phyloP scores from a whole-genome alignment of 352 stramenopile genomes.

The Elongisporangium senticosum region DNA sequence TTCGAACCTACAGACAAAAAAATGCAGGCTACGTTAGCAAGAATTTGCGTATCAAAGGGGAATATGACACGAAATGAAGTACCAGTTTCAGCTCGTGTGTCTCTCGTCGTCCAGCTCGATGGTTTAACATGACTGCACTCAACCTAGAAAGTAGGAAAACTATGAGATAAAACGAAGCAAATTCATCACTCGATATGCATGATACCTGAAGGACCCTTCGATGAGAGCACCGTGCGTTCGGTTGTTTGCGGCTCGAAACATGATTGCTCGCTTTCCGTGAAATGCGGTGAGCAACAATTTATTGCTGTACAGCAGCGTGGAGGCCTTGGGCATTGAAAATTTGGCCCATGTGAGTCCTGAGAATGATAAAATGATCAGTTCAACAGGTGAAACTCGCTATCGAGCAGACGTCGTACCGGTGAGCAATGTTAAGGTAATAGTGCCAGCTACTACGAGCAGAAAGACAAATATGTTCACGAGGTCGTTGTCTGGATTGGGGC shows the following conservation, averaged over 20 bases:
- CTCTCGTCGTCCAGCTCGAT: slow-evolving; percentile 29
- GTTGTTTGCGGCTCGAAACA: slow-evolving; percentile 59
- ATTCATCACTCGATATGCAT: neutral
- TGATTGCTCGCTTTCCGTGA: slow-evolving; percentile 41
- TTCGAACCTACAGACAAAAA: slow-evolving; percentile 24
- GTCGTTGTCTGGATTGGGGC: slow-evolving; percentile 35
- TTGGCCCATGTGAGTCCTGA: slow-evolving; percentile 57
- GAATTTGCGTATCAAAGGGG: neutral
- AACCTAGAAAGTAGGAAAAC: slow-evolving; percentile 15
- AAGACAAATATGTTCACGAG: slow-evolving; percentile 61
- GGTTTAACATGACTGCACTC: slow-evolving; percentile 48
- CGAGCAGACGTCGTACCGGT: slow-evolving; percentile 19
- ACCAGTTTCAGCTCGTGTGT: slow-evolving; percentile 50
- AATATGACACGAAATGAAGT: neutral
- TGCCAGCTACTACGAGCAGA: slow-evolving; percentile 32
- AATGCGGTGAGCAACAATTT: slow-evolving; percentile 41
- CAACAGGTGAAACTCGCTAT: neutral
- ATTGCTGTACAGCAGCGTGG: slow-evolving; percentile 43
- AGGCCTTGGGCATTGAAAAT: slow-evolving; percentile 52
- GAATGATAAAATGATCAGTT: neutral
- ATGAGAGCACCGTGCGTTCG: slow-evolving; percentile 44
- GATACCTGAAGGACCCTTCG: slow-evolving; percentile 50
- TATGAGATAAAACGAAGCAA: neutral
- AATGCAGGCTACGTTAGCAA: neutral
- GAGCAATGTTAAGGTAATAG: slow-evolving; percentile 42